Evolutionary conservation across 2,329 filamentous ascomycete genomes (phyloP), one percentile per base, ranked within the genome.

Genomic region (Venturia asperata): DNA sequence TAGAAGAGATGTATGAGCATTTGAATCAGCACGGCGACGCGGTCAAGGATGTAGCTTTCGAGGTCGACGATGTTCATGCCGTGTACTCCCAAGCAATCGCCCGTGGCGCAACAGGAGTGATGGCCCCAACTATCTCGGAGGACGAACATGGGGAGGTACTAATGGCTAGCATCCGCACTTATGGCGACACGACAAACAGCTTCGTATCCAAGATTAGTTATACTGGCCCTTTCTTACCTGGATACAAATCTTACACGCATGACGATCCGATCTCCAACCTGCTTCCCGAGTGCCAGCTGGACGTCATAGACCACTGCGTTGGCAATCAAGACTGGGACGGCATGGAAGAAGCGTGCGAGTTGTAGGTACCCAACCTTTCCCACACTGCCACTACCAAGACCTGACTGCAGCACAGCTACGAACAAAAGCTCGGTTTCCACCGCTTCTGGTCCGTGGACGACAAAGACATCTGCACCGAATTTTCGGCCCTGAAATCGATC

Each of bases 371-470:
- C 5, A 24, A 1, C n/a, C 27, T 24, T 21, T 43, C n/a, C n/a
- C 30, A 5, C 42, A 47, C 34, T 11, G 37, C 27, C 10, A n/a
- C n/a, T n/a, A n/a, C n/a, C n/a, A n/a, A n/a, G 15, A 34, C 24
- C 10, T 39, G n/a, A 13, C 13, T 78, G 65, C 87, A 83, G 90
- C 77, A 65, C 87, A 83, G 90, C 77, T 97, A 97, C 80, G 92
- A 97, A 79, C 85, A 87, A 68, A 90, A 88, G 68, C 88, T 97
- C 37, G 89, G 88, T 64, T 97, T 97, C 84, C 92, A 96, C 80
- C 90, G 92, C 70, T 97, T 97, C 87, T 97, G 93, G 93, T 91
- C 87, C 64, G 92, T 97, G 66, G 93, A 97, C 76, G 93, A 97
- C 81, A 89, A 86, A 70, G 86, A 95, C 74, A 95, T 97, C 78